Percentiles rank a stretch among this genome's conserved stretches.
These are phyloP conservation scores for Colletotrichum lindemuthianum DNA, from an alignment of 2,329 filamentous ascomycete species.

Conservation along the genomic window DNA sequence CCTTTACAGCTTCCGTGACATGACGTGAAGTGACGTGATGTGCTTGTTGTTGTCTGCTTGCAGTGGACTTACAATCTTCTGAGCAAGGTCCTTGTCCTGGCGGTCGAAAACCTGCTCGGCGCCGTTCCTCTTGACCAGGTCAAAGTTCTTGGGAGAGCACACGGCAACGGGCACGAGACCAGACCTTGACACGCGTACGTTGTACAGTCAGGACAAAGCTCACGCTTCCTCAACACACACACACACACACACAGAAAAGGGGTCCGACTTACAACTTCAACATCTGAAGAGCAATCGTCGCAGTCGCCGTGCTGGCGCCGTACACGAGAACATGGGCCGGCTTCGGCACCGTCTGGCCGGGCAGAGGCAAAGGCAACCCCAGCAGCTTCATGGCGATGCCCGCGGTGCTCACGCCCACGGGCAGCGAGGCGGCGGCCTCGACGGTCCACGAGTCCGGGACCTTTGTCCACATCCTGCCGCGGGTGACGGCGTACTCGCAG, in stretches of 20 bases:
- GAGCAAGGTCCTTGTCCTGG: constrained; percentile 43
- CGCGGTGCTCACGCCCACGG: constrained; percentile 55
- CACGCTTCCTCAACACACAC: too few relatives aligned
- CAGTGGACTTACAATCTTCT: neutral
- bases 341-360: constrained; percentile 41
- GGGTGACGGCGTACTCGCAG: constrained; percentile 49
- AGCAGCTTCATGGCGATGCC: constrained; percentile 56
- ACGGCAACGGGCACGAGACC: constrained; percentile 44
- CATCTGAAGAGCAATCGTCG: constrained; percentile 44
- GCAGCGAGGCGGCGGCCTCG: constrained; percentile 57
- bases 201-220: too few relatives aligned
- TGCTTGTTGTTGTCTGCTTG: too few relatives aligned
- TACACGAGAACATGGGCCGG: constrained; percentile 42
- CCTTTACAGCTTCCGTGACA: too few relatives aligned
- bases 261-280: constrained; percentile 43
- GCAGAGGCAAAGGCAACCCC: constrained; percentile 56
- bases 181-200: constrained; percentile 1
- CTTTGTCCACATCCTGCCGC: constrained; percentile 52
- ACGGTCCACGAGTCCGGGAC: constrained; percentile 54
- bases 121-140: constrained; percentile 51
- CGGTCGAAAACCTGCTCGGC: constrained; percentile 59
- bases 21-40: too few relatives aligned
- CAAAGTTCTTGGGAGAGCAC: constrained; percentile 53
- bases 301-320: constrained; percentile 42
- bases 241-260: too few relatives aligned